phyloP scores from a whole-genome alignment of 805 yeast genomes.

The Scheffersomyces ergatensis region DNA sequence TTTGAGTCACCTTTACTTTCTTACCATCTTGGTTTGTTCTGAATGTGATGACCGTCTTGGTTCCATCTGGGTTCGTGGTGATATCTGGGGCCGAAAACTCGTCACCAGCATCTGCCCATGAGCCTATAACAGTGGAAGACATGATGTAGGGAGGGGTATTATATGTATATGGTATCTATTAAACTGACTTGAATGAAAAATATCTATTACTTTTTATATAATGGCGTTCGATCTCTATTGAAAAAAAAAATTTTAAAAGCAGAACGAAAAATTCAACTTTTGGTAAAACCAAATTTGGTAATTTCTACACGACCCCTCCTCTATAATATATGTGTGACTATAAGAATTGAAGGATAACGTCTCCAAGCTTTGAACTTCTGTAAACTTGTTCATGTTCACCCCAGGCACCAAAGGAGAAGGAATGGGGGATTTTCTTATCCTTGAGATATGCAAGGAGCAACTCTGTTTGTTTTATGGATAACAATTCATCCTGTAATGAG shows the following conservation, averaged over 20 bases:
- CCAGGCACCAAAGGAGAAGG: conserved; percentile 28
- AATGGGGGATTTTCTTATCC: conserved; percentile 3
- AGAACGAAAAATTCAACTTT: no score
- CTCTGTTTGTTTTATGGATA: conserved; percentile 50
- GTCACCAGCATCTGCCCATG: conserved; percentile 76
- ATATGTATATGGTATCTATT: neutral
- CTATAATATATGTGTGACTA: neutral
- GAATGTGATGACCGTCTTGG: conserved; percentile 81
- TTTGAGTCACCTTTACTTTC: conserved; percentile 85
- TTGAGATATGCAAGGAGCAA: conserved; percentile 34
- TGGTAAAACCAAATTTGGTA: no score
- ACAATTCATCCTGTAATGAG: conserved; percentile 65
- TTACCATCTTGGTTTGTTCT: conserved; percentile 74
- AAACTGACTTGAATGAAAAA: no score
- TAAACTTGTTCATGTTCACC: conserved; percentile 72
- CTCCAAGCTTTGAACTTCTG: conserved; percentile 35
- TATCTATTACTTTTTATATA: neutral
- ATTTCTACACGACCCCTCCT: neutral
- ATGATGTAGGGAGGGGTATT: conserved; percentile 8
- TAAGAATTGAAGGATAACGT: conserved; percentile 4
- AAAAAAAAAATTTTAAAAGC: neutral
- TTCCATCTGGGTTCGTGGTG: conserved; percentile 79
- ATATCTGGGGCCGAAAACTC: conserved; percentile 73
- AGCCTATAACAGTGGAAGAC: conserved; percentile 37
- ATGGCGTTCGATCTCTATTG: neutral